A percentile compares a stretch with the other conserved stretches of the same genome.
These are phyloP conservation scores for Protomyces lactucae-debilis DNA, from an alignment of 1,139 yeast species.

Conservation along the genomic window DNA sequence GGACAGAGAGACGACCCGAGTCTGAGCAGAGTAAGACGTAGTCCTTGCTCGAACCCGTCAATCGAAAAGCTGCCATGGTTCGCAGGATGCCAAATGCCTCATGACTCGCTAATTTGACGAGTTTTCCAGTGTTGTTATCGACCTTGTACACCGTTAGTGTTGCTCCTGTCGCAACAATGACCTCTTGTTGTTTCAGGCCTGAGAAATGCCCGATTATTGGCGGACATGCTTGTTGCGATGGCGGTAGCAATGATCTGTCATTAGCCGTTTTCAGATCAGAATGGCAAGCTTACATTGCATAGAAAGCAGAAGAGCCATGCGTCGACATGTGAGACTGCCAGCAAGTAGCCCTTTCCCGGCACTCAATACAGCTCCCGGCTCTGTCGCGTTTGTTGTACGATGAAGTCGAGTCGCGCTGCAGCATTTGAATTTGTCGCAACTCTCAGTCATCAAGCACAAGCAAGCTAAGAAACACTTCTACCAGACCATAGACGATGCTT, in stretches of 20 bases:
- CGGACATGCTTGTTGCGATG: conserved; percentile 31
- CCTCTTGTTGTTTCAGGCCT: conserved; percentile 54
- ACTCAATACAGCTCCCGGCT: too few species aligned
- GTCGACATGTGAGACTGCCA: conserved; percentile 10
- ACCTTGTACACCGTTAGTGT: conserved; percentile 51
- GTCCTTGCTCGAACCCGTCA: conserved; percentile 52
- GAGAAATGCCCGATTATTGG: conserved; percentile 67
- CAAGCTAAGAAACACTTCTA: too few species aligned
- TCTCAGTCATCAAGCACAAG: too few species aligned
- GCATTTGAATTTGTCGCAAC: too few species aligned
- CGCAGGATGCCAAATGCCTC: conserved; percentile 60
- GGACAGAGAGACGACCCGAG: conserved; percentile 64
- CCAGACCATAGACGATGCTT: too few species aligned
- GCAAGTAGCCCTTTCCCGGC: too few species aligned
- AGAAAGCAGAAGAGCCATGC: conserved; percentile 23
- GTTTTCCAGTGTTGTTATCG: conserved; percentile 54
- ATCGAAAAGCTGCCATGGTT: conserved; percentile 48
- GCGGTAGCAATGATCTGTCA: conserved; percentile 2
- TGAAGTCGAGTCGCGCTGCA: too few species aligned
- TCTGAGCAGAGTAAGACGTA: conserved; percentile 69
- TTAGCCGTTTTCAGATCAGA: background rate
- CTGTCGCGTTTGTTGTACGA: too few species aligned
- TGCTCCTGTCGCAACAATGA: conserved; percentile 58
- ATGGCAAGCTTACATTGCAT: background rate
- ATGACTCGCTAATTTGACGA: conserved; percentile 46